These are phyloP conservation scores for Xylaria hypoxylon DNA, from an alignment of 2,329 filamentous ascomycete genomes.

Conservation along the genomic window DNA sequence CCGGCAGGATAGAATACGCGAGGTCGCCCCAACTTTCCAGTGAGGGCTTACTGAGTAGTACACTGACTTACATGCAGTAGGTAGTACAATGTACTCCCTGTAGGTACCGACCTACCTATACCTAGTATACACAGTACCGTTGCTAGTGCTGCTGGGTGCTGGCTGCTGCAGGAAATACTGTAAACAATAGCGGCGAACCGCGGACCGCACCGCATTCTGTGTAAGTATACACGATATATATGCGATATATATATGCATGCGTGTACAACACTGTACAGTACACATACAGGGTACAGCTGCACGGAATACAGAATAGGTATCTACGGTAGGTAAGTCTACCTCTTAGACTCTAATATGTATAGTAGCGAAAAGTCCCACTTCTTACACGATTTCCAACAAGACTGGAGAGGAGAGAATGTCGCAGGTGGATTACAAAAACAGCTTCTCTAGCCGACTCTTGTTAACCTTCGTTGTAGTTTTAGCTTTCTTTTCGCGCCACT, in stretches of 20 bases:
- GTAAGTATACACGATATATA: slow-evolving; percentile 1
- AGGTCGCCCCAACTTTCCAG: slow-evolving; percentile 19
- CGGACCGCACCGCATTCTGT: slow-evolving; percentile 15
- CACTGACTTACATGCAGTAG: too few species aligned
- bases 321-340: slow-evolving; percentile 10
- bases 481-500: slow-evolving; percentile 17
- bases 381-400: slow-evolving; percentile 6
- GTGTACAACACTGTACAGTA: background rate
- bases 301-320: background rate
- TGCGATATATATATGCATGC: background rate
- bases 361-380: slow-evolving; percentile 10
- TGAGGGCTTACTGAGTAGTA: background rate
- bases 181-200: slow-evolving; percentile 21
- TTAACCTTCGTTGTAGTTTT: background rate
- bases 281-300: background rate
- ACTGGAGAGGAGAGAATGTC: slow-evolving; percentile 13
- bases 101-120: too few species aligned
- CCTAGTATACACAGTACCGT: background rate
- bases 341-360: background rate
- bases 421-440: slow-evolving; percentile 23
- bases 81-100: too few species aligned
- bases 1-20: slow-evolving; percentile 19
- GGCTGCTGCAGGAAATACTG: slow-evolving; percentile 27
- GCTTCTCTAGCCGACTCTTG: slow-evolving; percentile 17
- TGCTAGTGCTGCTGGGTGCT: background rate